Conservation (phyloP, 2,329 filamentous ascomycete species). For the Neoascochyta sp. region DNA sequence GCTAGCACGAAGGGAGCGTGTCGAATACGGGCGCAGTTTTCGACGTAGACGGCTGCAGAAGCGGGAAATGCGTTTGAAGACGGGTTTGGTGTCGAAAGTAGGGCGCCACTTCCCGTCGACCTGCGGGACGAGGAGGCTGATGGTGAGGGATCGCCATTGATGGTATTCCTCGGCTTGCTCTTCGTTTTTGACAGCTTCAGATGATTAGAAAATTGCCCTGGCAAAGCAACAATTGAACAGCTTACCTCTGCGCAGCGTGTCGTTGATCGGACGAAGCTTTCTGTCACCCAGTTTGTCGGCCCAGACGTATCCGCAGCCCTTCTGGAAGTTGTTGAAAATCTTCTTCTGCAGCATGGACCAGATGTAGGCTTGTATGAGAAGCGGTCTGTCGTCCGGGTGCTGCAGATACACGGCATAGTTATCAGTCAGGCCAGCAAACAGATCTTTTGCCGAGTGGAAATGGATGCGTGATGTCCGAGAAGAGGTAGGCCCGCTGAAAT, state of each 20-base stretch:
- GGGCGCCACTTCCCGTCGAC: slow-evolving; percentile 37
- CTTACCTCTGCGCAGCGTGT: slow-evolving; percentile 35
- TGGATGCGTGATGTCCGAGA: slow-evolving; percentile 30
- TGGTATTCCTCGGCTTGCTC: slow-evolving; percentile 37
- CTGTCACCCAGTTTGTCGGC: slow-evolving; percentile 38
- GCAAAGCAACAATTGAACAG: too few relatives aligned
- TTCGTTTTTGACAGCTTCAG: slow-evolving; percentile 37
- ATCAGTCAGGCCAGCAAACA: slow-evolving; percentile 34
- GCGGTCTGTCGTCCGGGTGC: slow-evolving; percentile 28
- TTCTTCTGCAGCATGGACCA: slow-evolving; percentile 38
- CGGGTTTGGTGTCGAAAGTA: slow-evolving; percentile 33
- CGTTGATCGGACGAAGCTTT: slow-evolving; percentile 35
- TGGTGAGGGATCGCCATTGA: slow-evolving; percentile 34
- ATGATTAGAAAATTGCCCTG: slow-evolving; percentile 10
- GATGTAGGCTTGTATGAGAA: slow-evolving; percentile 36
- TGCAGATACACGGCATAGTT: slow-evolving; percentile 35
- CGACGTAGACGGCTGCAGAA: slow-evolving; percentile 29
- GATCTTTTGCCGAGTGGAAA: slow-evolving; percentile 28
- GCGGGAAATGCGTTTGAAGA: slow-evolving; percentile 33
- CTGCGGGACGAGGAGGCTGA: slow-evolving; percentile 37
- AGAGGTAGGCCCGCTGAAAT: slow-evolving; percentile 29
- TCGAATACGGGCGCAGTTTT: slow-evolving; percentile 33
- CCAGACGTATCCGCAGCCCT: slow-evolving; percentile 38
- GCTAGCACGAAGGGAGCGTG: slow-evolving; percentile 24
- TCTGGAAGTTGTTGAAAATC: slow-evolving; percentile 35